Percentiles rank a stretch among this genome's conserved stretches.
Conservation (phyloP, 148 eudicot genomes). For the Silene conica region DNA sequence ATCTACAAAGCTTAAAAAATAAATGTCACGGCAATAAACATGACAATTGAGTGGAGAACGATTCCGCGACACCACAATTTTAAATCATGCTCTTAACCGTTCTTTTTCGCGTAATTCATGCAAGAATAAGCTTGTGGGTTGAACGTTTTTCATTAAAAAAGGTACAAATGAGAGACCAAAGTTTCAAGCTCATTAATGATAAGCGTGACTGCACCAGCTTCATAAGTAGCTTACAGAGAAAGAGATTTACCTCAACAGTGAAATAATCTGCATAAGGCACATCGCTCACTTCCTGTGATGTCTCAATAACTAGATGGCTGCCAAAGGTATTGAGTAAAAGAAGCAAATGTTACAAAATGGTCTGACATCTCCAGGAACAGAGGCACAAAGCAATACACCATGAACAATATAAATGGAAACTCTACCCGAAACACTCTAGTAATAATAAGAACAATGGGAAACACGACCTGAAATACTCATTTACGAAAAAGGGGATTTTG, state of each 20-base stretch:
- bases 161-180: neutral
- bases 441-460: neutral
- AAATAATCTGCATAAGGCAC: conserved; percentile 97
- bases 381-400: neutral
- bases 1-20: too few species aligned
- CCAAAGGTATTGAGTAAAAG: conserved; percentile 24
- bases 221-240: conserved; percentile 1
- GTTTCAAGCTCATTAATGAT: neutral
- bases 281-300: conserved; percentile 79
- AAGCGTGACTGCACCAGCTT: neutral
- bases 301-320: conserved; percentile 83
- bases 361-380: neutral
- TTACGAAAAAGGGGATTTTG: neutral
- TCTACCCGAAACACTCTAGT: neutral
- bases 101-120: neutral
- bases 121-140: neutral
- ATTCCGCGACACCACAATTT: too few species aligned
- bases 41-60: too few species aligned
- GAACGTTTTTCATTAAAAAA: neutral
- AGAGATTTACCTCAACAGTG: conserved; percentile 65
- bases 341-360: neutral
- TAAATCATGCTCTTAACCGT: neutral
- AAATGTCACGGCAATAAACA: too few species aligned
- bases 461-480: neutral
- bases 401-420: neutral